phyloP scores from a whole-genome alignment of 331 rosid genomes.

The Spiraea crenata region DNA sequence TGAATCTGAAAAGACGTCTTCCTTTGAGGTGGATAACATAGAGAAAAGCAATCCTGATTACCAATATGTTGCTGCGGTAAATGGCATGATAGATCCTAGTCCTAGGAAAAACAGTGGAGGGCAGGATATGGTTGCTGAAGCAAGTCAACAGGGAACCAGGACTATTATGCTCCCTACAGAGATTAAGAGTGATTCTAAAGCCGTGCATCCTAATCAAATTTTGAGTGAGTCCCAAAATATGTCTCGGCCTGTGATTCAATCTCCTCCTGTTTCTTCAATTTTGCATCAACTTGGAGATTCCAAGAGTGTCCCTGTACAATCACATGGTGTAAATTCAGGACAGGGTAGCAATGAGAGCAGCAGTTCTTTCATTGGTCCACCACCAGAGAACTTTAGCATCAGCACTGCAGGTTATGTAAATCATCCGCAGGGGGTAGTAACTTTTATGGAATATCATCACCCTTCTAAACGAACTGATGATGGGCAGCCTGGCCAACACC shows the following conservation, averaged over 20 bases:
- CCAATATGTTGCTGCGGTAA: constrained; percentile 71
- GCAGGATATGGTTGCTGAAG: constrained; percentile 41
- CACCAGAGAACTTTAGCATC: constrained; percentile 31
- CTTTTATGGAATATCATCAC: constrained; percentile 13
- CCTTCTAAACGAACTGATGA: constrained; percentile 22
- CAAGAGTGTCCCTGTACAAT: constrained; percentile 34
- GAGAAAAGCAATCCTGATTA: constrained; percentile 54
- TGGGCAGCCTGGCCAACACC: constrained; percentile 25
- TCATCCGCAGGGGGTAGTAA: constrained; percentile 23
- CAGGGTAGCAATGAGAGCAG: constrained; percentile 44
- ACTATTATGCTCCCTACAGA: constrained; percentile 33
- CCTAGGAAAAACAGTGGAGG: constrained; percentile 38
- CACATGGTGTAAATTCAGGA: constrained; percentile 40
- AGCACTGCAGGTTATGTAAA: constrained; percentile 22
- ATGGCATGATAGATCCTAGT: constrained; percentile 53
- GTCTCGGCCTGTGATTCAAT: constrained; percentile 24
- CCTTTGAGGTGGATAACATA: constrained; percentile 38
- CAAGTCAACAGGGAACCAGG: constrained; percentile 39
- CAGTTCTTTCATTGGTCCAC: constrained; percentile 34
- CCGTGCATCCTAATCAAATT: constrained; percentile 38
- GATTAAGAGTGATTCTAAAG: constrained; percentile 32
- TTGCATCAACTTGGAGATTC: constrained; percentile 38
- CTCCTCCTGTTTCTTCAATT: constrained; percentile 38
- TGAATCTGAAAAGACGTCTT: constrained; percentile 55
- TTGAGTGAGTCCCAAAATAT: constrained; percentile 36